phyloP scores from a whole-genome alignment of 2,329 filamentous ascomycete genomes.

The Neobulgaria alba region DNA sequence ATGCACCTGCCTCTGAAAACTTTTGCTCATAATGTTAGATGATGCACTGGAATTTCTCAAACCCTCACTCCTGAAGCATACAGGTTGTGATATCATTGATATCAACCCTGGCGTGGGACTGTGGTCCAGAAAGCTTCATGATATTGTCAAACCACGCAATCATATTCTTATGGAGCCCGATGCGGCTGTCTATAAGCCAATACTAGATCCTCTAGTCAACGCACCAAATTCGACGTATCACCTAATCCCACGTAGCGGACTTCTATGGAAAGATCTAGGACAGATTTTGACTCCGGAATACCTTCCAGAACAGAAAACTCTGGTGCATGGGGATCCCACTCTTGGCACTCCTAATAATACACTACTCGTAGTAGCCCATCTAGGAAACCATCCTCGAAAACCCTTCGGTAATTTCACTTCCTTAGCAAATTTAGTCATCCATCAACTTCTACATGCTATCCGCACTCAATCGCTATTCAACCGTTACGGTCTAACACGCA shows the following conservation, averaged over 20 bases:
- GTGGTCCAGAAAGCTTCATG: slow-evolving; percentile 70
- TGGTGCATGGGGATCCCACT: slow-evolving; percentile 30
- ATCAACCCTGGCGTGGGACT: slow-evolving; percentile 73
- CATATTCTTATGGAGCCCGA: slow-evolving; percentile 80
- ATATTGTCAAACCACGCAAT: slow-evolving; percentile 64
- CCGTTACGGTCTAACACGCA: slow-evolving; percentile 67
- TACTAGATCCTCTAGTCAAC: slow-evolving; percentile 50
- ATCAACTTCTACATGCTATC: slow-evolving; percentile 53
- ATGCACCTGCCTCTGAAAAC: no score
- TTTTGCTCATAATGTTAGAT: no score
- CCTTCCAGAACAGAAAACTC: slow-evolving; percentile 44
- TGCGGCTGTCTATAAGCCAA: slow-evolving; percentile 44
- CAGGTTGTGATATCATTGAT: slow-evolving; percentile 79
- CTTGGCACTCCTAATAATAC: slow-evolving; percentile 55
- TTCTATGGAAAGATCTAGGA: slow-evolving; percentile 52
- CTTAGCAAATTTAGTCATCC: slow-evolving; percentile 47
- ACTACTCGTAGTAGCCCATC: slow-evolving; percentile 64
- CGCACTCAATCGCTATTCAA: slow-evolving; percentile 56
- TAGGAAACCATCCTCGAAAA: slow-evolving; percentile 46
- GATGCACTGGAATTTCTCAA: slow-evolving; percentile 53
- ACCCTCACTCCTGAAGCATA: slow-evolving; percentile 57
- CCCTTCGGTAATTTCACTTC: slow-evolving; percentile 45
- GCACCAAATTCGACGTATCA: slow-evolving; percentile 38
- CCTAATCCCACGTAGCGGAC: slow-evolving; percentile 46
- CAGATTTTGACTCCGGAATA: slow-evolving; percentile 41